Evolutionary conservation across 208 protist genomes (phyloP).

Genomic region (Wallacemonas sp.): DNA sequence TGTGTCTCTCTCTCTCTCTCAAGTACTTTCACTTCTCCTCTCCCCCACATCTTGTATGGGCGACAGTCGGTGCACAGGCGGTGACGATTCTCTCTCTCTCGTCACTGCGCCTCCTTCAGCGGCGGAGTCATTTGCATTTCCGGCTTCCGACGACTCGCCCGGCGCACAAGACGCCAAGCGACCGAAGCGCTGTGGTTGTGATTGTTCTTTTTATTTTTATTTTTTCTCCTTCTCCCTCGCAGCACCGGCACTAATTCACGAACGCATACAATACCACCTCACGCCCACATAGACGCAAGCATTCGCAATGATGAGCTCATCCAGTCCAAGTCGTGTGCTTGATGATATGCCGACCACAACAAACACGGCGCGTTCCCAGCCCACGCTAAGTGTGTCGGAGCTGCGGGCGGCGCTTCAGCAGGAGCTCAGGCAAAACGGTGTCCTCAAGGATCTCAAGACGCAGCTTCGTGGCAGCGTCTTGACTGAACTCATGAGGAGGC

Average conservation of each 20-base stretch:
- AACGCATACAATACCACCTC: too few relatives aligned
- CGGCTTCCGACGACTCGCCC: too few relatives aligned
- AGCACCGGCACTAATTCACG: too few relatives aligned
- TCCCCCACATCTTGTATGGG: neutral
- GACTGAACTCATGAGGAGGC: conserved; percentile 60
- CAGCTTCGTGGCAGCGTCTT: conserved; percentile 81
- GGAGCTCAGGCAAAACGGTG: conserved; percentile 65
- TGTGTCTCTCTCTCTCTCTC: conserved; percentile 7
- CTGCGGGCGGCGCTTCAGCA: conserved; percentile 77
- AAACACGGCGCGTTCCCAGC: neutral
- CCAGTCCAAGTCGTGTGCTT: too few relatives aligned
- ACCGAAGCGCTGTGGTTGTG: neutral
- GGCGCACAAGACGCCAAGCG: too few relatives aligned
- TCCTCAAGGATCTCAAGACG: conserved; percentile 76
- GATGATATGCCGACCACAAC: neutral
- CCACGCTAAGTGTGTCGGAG: conserved; percentile 43
- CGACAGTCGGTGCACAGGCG: neutral
- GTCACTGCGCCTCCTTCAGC: too few relatives aligned
- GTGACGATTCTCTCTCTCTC: too few relatives aligned
- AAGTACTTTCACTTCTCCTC: neutral
- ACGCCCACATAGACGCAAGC: neutral
- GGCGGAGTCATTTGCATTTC: too few relatives aligned
- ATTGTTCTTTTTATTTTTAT: conserved; percentile 9
- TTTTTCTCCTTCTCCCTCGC: conserved; percentile 11
- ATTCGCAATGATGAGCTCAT: too few relatives aligned